phyloP scores from a whole-genome alignment of 2,329 filamentous ascomycete genomes.

The Falciphora oryzae region DNA sequence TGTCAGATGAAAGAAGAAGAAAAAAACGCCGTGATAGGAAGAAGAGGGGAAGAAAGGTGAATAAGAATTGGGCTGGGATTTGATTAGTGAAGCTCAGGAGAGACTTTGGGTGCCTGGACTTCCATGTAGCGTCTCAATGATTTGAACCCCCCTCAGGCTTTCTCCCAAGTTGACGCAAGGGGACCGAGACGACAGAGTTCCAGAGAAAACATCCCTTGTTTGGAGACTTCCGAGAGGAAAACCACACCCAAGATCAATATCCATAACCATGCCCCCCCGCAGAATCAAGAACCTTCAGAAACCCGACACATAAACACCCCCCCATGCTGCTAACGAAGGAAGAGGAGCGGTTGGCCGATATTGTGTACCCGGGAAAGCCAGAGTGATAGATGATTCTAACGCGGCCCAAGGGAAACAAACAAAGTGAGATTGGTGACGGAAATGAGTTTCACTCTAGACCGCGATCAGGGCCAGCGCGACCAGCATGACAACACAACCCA shows the following conservation, averaged over 20 bases:
- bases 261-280: neutral
- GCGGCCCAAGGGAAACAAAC: neutral
- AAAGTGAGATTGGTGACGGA: neutral
- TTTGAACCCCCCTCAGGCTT: neutral
- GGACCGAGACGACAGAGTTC: neutral
- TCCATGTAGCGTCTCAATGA: neutral
- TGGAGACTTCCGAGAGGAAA: neutral
- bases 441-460: slow-evolving; percentile 21
- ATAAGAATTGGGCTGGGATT: neutral
- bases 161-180: neutral
- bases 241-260: neutral
- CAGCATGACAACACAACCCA: slow-evolving; percentile 29
- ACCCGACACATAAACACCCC: neutral
- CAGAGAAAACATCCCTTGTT: neutral
- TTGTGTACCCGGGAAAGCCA: neutral
- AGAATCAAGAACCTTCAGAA: neutral
- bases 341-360: neutral
- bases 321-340: neutral
- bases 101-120: neutral
- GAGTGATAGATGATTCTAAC: neutral
- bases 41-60: neutral
- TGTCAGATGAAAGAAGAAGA: neutral
- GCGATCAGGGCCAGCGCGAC: slow-evolving; percentile 28
- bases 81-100: neutral
- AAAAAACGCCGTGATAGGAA: neutral